These are phyloP conservation scores for Plectosphaerella sp. DNA, from an alignment of 2,329 filamentous ascomycete genomes.

Conservation along the genomic window DNA sequence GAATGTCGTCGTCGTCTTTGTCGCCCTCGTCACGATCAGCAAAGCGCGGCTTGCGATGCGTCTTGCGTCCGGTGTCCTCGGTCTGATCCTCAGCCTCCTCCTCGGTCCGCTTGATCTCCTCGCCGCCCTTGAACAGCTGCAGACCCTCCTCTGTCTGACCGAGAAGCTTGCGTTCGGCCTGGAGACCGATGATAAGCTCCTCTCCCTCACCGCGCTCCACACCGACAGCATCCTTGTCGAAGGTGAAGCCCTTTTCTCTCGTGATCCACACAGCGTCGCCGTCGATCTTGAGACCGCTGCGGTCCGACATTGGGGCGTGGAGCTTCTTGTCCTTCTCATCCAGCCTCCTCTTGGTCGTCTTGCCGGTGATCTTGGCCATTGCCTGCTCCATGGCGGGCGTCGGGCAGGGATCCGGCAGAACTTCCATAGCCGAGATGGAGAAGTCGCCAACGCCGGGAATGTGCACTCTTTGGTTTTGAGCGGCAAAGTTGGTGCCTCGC, in stretches of 20 bases:
- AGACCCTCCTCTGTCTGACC: slow-evolving; percentile 80
- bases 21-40: slow-evolving; percentile 55
- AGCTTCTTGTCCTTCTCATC: slow-evolving; percentile 97
- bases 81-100: slow-evolving; percentile 34
- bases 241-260: slow-evolving; percentile 67
- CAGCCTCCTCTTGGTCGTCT: slow-evolving; percentile 71
- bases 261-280: slow-evolving; percentile 94
- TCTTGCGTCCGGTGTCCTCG: slow-evolving; percentile 59
- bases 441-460: slow-evolving; percentile 90
- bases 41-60: slow-evolving; percentile 51
- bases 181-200: slow-evolving; percentile 86
- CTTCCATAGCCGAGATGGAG: slow-evolving; percentile 77
- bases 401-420: slow-evolving; percentile 88
- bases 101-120: slow-evolving; percentile 56
- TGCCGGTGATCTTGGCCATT: slow-evolving; percentile 77
- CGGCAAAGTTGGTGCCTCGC: slow-evolving; percentile 88
- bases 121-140: slow-evolving; percentile 77
- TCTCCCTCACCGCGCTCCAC: slow-evolving; percentile 87
- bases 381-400: slow-evolving; percentile 89
- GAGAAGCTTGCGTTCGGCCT: slow-evolving; percentile 75
- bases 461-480: slow-evolving; percentile 81
- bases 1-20: slow-evolving; percentile 38
- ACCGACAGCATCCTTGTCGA: slow-evolving; percentile 62
- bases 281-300: slow-evolving; percentile 91
- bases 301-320: slow-evolving; percentile 97